Evolutionary conservation across 2,329 filamentous ascomycete genomes (phyloP).

Genomic region (Fusarium buharicum): DNA sequence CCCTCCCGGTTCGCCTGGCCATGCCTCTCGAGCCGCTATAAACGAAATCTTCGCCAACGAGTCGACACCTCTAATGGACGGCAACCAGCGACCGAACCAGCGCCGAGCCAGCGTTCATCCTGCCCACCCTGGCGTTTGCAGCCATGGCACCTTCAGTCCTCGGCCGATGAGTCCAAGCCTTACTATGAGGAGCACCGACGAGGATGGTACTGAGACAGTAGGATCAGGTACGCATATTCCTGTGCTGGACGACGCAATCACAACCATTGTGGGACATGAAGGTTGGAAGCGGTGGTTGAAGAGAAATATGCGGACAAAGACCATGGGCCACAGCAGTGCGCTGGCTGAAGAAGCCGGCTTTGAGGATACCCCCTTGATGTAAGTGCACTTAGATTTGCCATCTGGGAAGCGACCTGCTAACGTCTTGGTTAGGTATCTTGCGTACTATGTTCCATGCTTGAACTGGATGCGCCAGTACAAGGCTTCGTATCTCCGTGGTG

Average conservation of each 20-base stretch:
- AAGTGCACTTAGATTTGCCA: constrained; percentile 47
- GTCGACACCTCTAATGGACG: constrained; percentile 61
- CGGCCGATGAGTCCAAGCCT: constrained; percentile 63
- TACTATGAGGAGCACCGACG: constrained; percentile 48
- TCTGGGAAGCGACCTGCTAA: constrained; percentile 12
- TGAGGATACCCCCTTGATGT: constrained; percentile 79
- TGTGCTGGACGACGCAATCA: constrained; percentile 54
- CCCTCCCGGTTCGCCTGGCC: constrained; percentile 38
- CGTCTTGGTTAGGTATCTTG: constrained; percentile 73
- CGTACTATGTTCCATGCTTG: constrained; percentile 91
- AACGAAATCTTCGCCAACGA: constrained; percentile 53
- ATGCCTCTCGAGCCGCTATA: constrained; percentile 37
- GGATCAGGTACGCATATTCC: constrained; percentile 49
- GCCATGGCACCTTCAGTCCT: constrained; percentile 82
- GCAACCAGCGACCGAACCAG: constrained; percentile 36
- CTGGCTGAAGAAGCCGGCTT: constrained; percentile 79
- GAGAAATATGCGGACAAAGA: constrained; percentile 67
- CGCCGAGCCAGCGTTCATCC: constrained; percentile 43
- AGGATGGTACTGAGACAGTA: constrained; percentile 49
- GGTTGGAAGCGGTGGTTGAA: constrained; percentile 63
- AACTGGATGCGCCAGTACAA: constrained; percentile 92
- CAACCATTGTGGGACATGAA: constrained; percentile 52
- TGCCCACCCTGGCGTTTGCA: constrained; percentile 64
- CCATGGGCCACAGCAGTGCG: constrained; percentile 77
- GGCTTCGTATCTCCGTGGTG: constrained; percentile 82